A percentile compares a stretch with the other conserved stretches of the same genome.
Conservation (phyloP, 805 yeast genomes). For the Candida saitoana region DNA sequence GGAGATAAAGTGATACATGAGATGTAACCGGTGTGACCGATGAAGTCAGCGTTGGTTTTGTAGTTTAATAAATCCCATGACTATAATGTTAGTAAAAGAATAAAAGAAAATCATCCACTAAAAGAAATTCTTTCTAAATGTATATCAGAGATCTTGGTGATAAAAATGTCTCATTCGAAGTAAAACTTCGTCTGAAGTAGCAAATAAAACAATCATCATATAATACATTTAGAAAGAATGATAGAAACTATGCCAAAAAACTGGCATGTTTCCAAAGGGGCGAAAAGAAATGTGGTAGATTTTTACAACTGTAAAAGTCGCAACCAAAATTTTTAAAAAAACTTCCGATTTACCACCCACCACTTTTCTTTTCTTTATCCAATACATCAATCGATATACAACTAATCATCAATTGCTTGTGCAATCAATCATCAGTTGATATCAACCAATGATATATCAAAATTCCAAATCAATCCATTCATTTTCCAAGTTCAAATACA, state of each 20-base stretch:
- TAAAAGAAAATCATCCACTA: slow-evolving; percentile 7
- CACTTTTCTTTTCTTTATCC: not conserved
- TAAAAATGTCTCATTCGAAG: slow-evolving; percentile 90
- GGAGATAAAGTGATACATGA: slow-evolving; percentile 97
- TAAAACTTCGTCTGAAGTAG: slow-evolving; percentile 92
- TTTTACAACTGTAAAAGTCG: not conserved
- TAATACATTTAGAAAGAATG: slow-evolving; percentile 22
- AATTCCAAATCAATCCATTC: not conserved
- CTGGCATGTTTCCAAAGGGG: no score
- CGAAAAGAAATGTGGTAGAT: no score
- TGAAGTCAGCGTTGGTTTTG: slow-evolving; percentile 89
- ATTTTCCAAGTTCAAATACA: slow-evolving; percentile 42
- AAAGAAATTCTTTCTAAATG: no score
- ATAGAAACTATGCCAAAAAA: slow-evolving; percentile 8
- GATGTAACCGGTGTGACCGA: slow-evolving; percentile 99
- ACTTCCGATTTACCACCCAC: no score
- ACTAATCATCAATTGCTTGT: no score
- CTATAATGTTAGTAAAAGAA: slow-evolving; percentile 56
- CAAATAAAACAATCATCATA: slow-evolving; percentile 87
- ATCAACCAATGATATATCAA: no score
- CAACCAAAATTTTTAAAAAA: not conserved
- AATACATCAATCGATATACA: not conserved
- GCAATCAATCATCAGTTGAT: no score
- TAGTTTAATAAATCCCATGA: slow-evolving; percentile 89
- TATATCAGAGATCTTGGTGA: slow-evolving; percentile 99